Conservation (phyloP, 192 early-diverging fungal species). For the Coemansia sp. region DNA sequence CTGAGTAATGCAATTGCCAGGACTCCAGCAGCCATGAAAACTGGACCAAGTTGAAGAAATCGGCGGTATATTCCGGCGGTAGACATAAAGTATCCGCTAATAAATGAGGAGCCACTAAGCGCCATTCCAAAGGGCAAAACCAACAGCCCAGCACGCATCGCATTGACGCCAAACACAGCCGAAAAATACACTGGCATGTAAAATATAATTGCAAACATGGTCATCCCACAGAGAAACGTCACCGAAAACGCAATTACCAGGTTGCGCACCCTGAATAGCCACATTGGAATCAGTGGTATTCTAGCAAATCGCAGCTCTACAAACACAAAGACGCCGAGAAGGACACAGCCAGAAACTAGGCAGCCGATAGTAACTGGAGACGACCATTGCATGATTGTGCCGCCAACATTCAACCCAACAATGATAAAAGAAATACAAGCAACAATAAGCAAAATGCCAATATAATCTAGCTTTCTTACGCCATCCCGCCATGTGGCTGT, state of each 20-base stretch:
- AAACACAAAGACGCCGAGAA: conserved; percentile 57
- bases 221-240: conserved; percentile 47
- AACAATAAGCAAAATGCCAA: conserved; percentile 59
- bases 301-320: conserved; percentile 59
- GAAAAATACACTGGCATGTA: conserved; percentile 71
- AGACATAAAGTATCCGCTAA: conserved; percentile 66
- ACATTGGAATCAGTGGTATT: conserved; percentile 65
- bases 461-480: conserved; percentile 59
- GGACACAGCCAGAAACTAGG: conserved; percentile 32
- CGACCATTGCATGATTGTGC: conserved; percentile 59
- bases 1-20: conserved; percentile 60
- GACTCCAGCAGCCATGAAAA: conserved; percentile 62
- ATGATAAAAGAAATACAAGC: conserved; percentile 63
- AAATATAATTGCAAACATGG: conserved; percentile 57
- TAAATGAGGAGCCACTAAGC: conserved; percentile 66
- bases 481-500: conserved; percentile 23
- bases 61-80: conserved; percentile 59
- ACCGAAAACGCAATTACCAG: conserved; percentile 36
- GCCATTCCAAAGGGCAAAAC: conserved; percentile 74
- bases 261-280: conserved; percentile 60
- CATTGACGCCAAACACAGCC: conserved; percentile 68
- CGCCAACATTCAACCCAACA: conserved; percentile 75
- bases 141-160: conserved; percentile 76
- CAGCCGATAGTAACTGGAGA: conserved; percentile 56
- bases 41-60: conserved; percentile 66